A percentile compares a stretch with the other conserved stretches of the same genome.
Conservation (phyloP, 768 basidiomycete species). For the Gymnopilus dilepis region DNA sequence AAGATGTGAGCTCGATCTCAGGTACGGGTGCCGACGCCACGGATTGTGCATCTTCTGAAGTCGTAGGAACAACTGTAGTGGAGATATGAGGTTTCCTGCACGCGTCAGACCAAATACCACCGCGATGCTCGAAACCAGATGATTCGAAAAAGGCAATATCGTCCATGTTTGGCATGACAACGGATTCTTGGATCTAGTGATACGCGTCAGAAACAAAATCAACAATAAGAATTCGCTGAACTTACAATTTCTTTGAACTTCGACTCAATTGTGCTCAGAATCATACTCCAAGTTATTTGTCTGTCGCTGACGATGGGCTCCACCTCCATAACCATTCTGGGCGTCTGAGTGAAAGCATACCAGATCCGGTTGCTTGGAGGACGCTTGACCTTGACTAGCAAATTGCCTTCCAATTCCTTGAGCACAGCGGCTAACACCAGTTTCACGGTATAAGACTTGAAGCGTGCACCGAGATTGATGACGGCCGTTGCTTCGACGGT, state of each 20-base stretch:
- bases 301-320: conserved; percentile 94
- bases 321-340: conserved; percentile 86
- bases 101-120: conserved; percentile 90
- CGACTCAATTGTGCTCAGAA: conserved; percentile 87
- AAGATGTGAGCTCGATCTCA: conserved; percentile 24
- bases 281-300: conserved; percentile 94
- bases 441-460: conserved; percentile 90
- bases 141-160: conserved; percentile 97
- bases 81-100: conserved; percentile 32
- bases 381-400: conserved; percentile 89
- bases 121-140: conserved; percentile 61
- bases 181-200: conserved; percentile 84
- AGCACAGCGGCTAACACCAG: conserved; percentile 88
- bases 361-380: conserved; percentile 95
- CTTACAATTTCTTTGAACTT: conserved; percentile 87
- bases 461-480: conserved; percentile 80
- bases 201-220: not conserved
- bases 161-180: conserved; percentile 98
- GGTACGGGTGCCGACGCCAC: conserved; percentile 43
- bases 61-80: conserved; percentile 19
- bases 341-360: conserved; percentile 93
- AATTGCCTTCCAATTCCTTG: conserved; percentile 89
- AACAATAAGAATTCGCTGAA: conserved; percentile 16
- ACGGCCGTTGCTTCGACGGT: conserved; percentile 90
- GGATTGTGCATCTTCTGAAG: conserved; percentile 36